Conservation (phyloP, 2,329 filamentous ascomycete species). For the Nemania sp. region DNA sequence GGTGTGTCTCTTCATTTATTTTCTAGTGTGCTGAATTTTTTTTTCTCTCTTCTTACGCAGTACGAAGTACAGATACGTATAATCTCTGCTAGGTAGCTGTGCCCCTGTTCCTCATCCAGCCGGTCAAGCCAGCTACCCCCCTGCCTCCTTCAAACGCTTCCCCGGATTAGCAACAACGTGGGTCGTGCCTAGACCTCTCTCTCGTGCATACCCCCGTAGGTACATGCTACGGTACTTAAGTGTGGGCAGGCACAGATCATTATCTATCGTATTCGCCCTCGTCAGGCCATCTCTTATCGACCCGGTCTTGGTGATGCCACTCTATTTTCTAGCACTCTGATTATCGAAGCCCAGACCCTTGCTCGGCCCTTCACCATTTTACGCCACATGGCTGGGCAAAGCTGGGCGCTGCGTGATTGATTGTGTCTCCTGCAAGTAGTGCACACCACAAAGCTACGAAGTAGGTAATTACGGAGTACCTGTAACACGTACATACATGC, state of each 20-base stretch:
- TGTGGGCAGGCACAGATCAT: neutral
- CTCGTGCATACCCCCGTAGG: neutral
- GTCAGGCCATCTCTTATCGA: neutral
- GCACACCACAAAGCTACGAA: no score
- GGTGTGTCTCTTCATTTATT: neutral
- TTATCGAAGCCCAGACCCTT: no score
- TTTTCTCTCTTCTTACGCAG: no score
- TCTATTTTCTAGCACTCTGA: no score
- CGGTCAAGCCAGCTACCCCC: neutral
- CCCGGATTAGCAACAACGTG: constrained; percentile 15
- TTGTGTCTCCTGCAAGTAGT: no score
- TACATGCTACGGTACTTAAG: neutral
- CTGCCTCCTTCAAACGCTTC: constrained; percentile 9
- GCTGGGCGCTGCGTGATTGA: no score
- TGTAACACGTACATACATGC: neutral
- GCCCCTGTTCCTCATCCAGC: neutral
- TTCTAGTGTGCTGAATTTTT: no score
- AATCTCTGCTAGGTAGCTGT: neutral
- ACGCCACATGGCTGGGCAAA: no score
- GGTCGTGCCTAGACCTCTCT: neutral
- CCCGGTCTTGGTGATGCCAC: neutral
- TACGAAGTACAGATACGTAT: no score
- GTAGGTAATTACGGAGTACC: no score
- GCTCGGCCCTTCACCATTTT: no score
- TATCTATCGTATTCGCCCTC: neutral